Evolutionary conservation across 2,329 filamentous ascomycete species (phyloP), one percentile per base, ranked within the genome.

Genomic region (Zymoseptoria crescenta): DNA sequence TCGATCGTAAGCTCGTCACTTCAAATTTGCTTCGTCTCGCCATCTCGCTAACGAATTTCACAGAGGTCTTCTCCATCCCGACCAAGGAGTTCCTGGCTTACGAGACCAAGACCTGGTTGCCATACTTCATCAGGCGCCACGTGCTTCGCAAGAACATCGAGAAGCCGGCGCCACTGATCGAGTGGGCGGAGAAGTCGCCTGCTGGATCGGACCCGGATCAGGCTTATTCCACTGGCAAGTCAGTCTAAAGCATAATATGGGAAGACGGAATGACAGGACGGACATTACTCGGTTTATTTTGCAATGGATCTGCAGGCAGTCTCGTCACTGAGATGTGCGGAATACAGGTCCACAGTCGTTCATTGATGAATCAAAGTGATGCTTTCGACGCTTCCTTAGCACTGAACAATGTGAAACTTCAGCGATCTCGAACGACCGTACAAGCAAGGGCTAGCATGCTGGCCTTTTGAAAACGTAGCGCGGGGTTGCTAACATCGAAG

Each of bases 51-150:
- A 58, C 49, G 50, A 19, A 20, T 29, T 35, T 28, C 29, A 35
- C 59, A 67, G 65, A 82, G 64, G 79, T 83, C 16, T 84, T 83
- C 67, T 76, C 74, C 0, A 77, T 83, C 8, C 76, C 80, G 0
- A 83, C 80, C 6, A 68, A 63, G 55, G 61, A 67, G 29, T 77
- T 70, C 68, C 61, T 77, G 35, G 58, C 62, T n/a, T 74, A 78
- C 63, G 74, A 78, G 60, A 61, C 68, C 28, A 74, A 62, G 16
- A 65, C 71, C 6, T 74, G 69, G 70, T 67, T 77, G 8, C 76
- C 76, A 4, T 77, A 74, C 61, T 77, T 76, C 64, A 63, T 77
- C 68, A 76, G 75, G 65, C 68, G 71, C 35, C 66, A 75, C 56
- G 62, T 78, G 19, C 60, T 77, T 51, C 69, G 73, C 54, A 64